Percentiles rank a stretch among this genome's conserved stretches.
Evolutionary conservation across 2,329 filamentous ascomycete species (phyloP).

Genomic region (Aspergillus sp.): DNA sequence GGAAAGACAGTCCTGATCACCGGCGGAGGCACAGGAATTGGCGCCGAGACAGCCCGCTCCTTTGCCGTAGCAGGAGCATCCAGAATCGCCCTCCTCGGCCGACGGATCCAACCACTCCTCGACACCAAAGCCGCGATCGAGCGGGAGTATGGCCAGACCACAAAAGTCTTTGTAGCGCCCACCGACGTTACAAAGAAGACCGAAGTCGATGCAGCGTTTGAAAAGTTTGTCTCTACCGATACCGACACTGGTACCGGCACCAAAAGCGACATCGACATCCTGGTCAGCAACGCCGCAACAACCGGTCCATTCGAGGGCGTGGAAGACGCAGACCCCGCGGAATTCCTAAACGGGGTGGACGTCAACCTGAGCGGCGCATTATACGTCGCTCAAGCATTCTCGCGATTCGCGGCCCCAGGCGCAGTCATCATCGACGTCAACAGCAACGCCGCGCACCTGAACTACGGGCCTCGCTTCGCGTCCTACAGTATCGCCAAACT

Average conservation of each 20-base stretch:
- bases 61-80: conserved; percentile 49
- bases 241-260: background rate
- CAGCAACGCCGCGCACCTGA: background rate
- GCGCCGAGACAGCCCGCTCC: conserved; percentile 41
- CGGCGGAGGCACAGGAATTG: conserved; percentile 49
- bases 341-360: background rate
- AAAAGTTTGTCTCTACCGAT: background rate
- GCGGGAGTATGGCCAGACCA: background rate
- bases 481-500: background rate
- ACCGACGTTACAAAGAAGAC: background rate
- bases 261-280: background rate
- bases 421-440: conserved; percentile 1
- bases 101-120: conserved; percentile 33
- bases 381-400: background rate
- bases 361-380: background rate
- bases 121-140: background rate
- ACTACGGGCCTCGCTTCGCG: background rate
- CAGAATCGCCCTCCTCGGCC: conserved; percentile 47
- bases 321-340: background rate
- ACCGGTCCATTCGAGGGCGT: background rate
- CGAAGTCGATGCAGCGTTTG: background rate
- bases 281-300: background rate
- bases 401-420: background rate
- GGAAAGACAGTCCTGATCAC: conserved; percentile 46
- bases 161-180: background rate